Conservation (phyloP, 2,329 filamentous ascomycete species). For the Aspergillus sp. region DNA sequence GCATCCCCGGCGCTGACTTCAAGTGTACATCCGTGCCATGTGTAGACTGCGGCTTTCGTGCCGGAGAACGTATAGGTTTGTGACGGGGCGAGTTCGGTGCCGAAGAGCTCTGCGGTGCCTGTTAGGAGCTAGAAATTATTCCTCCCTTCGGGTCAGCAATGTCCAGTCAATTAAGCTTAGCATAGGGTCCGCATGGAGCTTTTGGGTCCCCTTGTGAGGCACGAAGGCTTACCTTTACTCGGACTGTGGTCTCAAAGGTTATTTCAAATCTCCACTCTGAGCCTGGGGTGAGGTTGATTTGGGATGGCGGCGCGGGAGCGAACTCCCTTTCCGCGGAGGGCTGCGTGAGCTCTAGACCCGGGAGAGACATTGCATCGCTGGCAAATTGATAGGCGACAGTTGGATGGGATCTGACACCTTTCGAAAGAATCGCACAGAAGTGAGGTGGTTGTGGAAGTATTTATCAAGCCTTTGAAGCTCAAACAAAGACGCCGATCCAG, state of each 20-base stretch:
- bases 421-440: neutral
- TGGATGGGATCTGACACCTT: neutral
- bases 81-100: constrained; percentile 82
- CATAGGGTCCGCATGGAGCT: neutral
- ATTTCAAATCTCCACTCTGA: constrained; percentile 81
- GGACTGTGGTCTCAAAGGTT: constrained; percentile 52
- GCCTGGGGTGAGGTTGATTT: constrained; percentile 59
- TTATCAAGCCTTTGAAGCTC: neutral
- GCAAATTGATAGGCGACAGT: neutral
- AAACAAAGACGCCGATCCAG: neutral
- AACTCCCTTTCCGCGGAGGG: constrained; percentile 51
- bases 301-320: constrained; percentile 39
- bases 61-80: constrained; percentile 79
- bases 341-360: constrained; percentile 68
- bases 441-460: neutral
- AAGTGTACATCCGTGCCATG: constrained; percentile 85
- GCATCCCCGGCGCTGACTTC: constrained; percentile 68
- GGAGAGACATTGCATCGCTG: constrained; percentile 64
- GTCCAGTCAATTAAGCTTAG: neutral
- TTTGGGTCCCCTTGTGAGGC: neutral
- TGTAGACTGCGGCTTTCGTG: constrained; percentile 83
- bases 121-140: constrained; percentile 58
- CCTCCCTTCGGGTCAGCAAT: constrained; percentile 11
- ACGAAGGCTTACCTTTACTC: constrained; percentile 49
- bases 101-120: constrained; percentile 90